Evolutionary conservation across 805 yeast genomes (phyloP).

Genomic region (Vanderwaltozyma yarrowii): DNA sequence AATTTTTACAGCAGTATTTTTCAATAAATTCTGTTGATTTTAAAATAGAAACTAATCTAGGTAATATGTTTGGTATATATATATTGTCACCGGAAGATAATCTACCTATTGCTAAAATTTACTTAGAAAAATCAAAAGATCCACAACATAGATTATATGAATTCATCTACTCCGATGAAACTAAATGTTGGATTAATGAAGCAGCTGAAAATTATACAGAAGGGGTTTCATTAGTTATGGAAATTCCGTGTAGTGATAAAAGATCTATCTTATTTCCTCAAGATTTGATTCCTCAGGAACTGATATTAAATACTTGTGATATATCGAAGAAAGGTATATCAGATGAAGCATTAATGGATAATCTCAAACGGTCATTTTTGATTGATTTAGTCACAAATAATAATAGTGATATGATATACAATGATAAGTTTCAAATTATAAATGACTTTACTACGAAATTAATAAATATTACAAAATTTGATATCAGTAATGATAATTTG

Average conservation of each 20-base stretch:
- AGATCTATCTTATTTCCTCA: conserved; percentile 17
- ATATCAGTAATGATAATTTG: conserved; percentile 25
- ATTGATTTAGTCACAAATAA: conserved; percentile 8
- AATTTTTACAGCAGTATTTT: conserved; percentile 15
- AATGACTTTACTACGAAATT: conserved; percentile 25
- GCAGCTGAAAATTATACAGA: conserved; percentile 17
- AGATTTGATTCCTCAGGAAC: conserved; percentile 15
- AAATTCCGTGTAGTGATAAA: conserved; percentile 8
- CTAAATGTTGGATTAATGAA: conserved; percentile 23
- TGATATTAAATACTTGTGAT: conserved; percentile 7
- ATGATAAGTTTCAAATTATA: conserved; percentile 10
- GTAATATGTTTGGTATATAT: conserved; percentile 25
- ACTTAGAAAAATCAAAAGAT: conserved; percentile 17
- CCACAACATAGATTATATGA: conserved; percentile 20
- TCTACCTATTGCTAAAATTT: conserved; percentile 15
- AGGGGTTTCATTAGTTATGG: conserved; percentile 23
- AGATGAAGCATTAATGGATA: background rate
- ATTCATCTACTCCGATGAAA: conserved; percentile 14
- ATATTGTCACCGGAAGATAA: conserved; percentile 5
- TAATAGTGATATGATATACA: background rate
- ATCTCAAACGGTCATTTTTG: too few relatives aligned
- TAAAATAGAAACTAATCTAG: conserved; percentile 17
- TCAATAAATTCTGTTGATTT: conserved; percentile 9
- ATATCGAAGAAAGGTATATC: background rate
- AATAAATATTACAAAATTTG: conserved; percentile 15